Percentiles rank a stretch among this genome's conserved stretches.
These are phyloP conservation scores for Paramecium sexaurelia DNA, from an alignment of 73 alveolate genomes.

Conservation along the genomic window DNA sequence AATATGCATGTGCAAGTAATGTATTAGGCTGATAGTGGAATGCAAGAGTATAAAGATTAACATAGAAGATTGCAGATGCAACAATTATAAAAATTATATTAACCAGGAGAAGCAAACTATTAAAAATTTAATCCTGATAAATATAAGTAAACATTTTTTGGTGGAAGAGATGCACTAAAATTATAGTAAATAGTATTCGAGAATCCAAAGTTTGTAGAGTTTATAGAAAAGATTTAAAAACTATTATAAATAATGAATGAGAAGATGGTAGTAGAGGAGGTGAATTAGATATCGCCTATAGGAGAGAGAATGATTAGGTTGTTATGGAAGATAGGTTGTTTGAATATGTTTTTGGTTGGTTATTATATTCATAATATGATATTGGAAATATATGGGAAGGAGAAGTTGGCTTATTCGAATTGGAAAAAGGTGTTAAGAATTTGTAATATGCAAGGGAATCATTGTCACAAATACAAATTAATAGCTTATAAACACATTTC, in stretches of 20 bases:
- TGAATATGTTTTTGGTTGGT: constrained; percentile 1
- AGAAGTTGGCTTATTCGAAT: constrained; percentile 17
- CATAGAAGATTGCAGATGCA: not conserved
- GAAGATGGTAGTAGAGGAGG: constrained; percentile 1
- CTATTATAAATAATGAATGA: not conserved
- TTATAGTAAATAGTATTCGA: not conserved
- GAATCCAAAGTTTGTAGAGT: not conserved
- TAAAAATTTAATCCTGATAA: constrained; percentile 15
- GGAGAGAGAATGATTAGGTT: constrained; percentile 40
- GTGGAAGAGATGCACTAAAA: not conserved
- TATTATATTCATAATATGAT: constrained; percentile 29
- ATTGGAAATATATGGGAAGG: constrained; percentile 34
- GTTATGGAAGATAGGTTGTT: constrained; percentile 30
- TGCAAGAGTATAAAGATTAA: constrained; percentile 14
- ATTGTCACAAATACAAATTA: constrained; percentile 18
- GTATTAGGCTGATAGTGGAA: constrained; percentile 6
- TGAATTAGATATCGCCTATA: not conserved
- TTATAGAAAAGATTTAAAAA: not conserved
- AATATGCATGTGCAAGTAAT: not conserved
- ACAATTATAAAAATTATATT: not conserved
- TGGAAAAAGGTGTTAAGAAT: constrained; percentile 37
- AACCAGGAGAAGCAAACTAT: constrained; percentile 27
- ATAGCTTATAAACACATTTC: constrained; percentile 46
- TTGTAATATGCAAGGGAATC: constrained; percentile 39
- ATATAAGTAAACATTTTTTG: constrained; percentile 18